Percentiles rank a stretch among this genome's conserved stretches.
phyloP scores from a whole-genome alignment of 2,329 filamentous ascomycete species.

The Chaetomium sp. region DNA sequence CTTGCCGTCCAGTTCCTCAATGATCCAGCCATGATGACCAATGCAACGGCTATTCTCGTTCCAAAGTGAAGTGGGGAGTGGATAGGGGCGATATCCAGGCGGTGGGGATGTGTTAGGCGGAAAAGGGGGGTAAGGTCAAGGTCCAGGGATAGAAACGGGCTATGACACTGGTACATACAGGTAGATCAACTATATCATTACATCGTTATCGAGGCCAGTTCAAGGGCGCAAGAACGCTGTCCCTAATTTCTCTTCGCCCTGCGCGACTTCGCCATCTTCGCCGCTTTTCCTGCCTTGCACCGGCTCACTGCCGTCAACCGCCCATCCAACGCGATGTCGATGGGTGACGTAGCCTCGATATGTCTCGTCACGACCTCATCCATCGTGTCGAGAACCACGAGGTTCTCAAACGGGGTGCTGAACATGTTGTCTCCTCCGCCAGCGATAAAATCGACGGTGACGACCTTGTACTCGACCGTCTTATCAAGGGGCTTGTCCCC shows the following conservation, averaged over 20 bases:
- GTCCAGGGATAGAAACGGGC: no score
- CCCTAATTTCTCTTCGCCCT: neutral
- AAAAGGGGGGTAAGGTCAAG: no score
- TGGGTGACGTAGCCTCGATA: conserved; percentile 42
- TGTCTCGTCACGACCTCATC: conserved; percentile 53
- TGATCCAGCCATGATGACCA: conserved; percentile 4
- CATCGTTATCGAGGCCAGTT: no score
- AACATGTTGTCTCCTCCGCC: conserved; percentile 65
- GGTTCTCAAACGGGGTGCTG: conserved; percentile 36
- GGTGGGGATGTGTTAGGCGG: neutral
- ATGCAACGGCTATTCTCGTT: conserved; percentile 6
- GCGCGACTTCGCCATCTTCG: conserved; percentile 5
- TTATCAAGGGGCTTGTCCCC: conserved; percentile 51
- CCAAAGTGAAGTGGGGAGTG: neutral
- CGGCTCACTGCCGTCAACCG: conserved; percentile 38
- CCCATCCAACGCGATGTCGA: conserved; percentile 46
- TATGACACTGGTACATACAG: neutral
- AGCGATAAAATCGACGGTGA: conserved; percentile 65
- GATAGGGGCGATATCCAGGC: no score
- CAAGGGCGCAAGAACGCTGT: neutral
- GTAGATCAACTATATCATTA: neutral
- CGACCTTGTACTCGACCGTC: conserved; percentile 53
- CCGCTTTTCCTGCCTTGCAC: conserved; percentile 13
- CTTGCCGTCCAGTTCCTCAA: conserved; percentile 3
- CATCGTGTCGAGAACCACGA: conserved; percentile 51